phyloP scores from a whole-genome alignment of 139 green algal genomes.

The Picochlorum sp. region DNA sequence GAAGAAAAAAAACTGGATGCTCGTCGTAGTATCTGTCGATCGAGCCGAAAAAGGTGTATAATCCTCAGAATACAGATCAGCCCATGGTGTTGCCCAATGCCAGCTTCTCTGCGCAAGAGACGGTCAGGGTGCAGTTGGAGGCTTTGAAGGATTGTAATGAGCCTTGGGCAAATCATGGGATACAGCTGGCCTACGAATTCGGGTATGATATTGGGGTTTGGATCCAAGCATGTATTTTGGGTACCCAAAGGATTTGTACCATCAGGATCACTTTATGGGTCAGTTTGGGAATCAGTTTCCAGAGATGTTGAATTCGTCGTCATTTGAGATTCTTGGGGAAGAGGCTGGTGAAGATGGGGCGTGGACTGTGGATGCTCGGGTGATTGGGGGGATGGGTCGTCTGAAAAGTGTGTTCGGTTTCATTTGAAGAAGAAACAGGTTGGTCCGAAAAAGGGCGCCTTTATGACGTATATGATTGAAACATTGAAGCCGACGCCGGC shows the following conservation, averaged over 20 bases:
- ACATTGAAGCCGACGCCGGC: not conserved
- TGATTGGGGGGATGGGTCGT: not conserved
- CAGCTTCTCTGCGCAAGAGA: conserved; percentile 25
- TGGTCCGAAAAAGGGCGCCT: conserved; percentile 42
- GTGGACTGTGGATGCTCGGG: not conserved
- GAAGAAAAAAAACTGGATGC: no score
- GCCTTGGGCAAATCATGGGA: conserved; percentile 54
- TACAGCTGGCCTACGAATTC: conserved; percentile 72
- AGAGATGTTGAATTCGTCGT: conserved; percentile 26
- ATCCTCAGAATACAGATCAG: conserved; percentile 44
- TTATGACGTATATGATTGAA: conserved; percentile 37
- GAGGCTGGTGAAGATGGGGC: conserved; percentile 11
- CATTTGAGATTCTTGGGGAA: conserved; percentile 11
- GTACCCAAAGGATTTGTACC: conserved; percentile 26
- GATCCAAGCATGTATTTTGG: conserved; percentile 47
- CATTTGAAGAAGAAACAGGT: conserved; percentile 28
- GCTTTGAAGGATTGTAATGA: conserved; percentile 35
- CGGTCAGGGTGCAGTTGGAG: conserved; percentile 34
- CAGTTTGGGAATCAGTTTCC: conserved; percentile 31
- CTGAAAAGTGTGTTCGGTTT: conserved; percentile 10
- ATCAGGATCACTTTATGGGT: conserved; percentile 60
- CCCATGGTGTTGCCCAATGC: conserved; percentile 29
- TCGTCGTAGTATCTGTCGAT: no score
- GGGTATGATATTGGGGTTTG: conserved; percentile 60
- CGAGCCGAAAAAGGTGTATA: conserved; percentile 9